Evolutionary conservation across 345 rosid species (phyloP).

Genomic region (Salix caprea): DNA sequence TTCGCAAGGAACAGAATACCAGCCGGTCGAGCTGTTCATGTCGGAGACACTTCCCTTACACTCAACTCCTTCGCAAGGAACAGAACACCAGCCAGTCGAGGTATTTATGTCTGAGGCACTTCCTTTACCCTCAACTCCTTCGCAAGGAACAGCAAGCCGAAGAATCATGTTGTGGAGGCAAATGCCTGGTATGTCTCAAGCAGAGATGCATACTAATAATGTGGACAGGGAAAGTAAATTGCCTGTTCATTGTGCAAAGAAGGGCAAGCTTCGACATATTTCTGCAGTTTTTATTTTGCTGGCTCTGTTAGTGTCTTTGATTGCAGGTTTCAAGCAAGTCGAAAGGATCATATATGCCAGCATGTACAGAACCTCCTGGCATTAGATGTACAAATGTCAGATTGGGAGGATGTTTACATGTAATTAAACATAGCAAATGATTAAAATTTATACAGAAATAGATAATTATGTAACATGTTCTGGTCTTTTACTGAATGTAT

Average conservation of each 20-base stretch:
- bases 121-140: too few relatives aligned
- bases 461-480: neutral
- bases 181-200: neutral
- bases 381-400: conserved; percentile 1
- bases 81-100: neutral
- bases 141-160: conserved; percentile 24
- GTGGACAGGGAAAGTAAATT: neutral
- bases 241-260: neutral
- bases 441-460: neutral
- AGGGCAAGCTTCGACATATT: neutral
- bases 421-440: neutral
- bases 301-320: conserved; percentile 11
- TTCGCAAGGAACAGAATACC: conserved; percentile 22
- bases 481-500: neutral
- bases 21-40: too few relatives aligned
- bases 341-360: neutral
- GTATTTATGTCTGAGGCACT: too few relatives aligned
- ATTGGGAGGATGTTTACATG: neutral
- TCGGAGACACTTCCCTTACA: too few relatives aligned
- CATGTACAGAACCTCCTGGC: conserved; percentile 9
- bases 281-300: conserved; percentile 7
- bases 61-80: conserved; percentile 13
- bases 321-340: conserved; percentile 15
- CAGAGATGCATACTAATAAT: neutral
- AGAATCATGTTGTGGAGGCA: conserved; percentile 26